These are phyloP conservation scores for Thinopyrum elongatum DNA, from an alignment of 176 grass and related monocot species.

Conservation along the genomic window DNA sequence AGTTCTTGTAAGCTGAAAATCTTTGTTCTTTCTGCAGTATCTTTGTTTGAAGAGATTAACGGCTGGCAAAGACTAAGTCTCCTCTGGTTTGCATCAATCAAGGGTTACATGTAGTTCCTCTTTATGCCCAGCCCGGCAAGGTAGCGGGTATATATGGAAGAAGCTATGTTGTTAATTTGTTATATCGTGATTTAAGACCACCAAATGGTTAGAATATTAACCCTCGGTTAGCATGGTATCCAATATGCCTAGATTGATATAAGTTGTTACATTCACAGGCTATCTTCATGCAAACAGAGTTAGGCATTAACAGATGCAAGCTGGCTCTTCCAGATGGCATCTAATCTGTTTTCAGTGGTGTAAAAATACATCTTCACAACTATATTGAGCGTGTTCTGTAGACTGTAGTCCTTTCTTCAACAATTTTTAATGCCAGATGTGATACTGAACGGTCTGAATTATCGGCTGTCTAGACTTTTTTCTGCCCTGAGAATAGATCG, in stretches of 20 bases:
- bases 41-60: background rate
- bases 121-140: background rate
- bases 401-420: too few species aligned
- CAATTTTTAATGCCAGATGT: too few species aligned
- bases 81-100: background rate
- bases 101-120: background rate
- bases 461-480: too few species aligned
- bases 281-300: background rate
- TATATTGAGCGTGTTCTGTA: too few species aligned
- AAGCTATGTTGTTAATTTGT: background rate
- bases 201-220: background rate
- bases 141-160: background rate
- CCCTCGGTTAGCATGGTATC: too few species aligned
- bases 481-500: too few species aligned
- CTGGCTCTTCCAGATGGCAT: background rate
- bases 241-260: background rate
- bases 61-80: too few species aligned
- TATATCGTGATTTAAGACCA: background rate
- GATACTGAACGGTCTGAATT: too few species aligned
- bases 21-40: background rate
- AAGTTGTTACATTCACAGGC: background rate
- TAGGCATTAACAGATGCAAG: background rate
- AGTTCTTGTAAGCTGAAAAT: background rate
- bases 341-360: too few species aligned
- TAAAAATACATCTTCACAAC: too few species aligned